Evolutionary conservation across 805 yeast species (phyloP), one percentile per base, ranked within the genome.

Genomic region (Candida ovalis): DNA sequence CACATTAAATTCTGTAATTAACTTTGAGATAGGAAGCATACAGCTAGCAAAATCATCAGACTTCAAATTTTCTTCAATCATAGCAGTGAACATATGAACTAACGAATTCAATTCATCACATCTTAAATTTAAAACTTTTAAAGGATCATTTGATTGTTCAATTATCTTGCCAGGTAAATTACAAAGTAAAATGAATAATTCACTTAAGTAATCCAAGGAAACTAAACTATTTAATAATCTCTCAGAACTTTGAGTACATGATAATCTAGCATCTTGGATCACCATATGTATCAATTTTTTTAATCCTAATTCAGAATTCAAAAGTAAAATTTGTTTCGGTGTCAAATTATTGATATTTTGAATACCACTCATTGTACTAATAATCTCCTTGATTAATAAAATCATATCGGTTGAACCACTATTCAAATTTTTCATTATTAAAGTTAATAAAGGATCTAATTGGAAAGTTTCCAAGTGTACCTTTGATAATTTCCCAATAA

Each of bases 361-460:
- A 37, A 91, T 78, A 12, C 97, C 97, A 28, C 91, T 88, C 84
- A 88, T 88, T 10, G 81, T 72, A 15, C 74, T 67, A 12, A 90
- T 64, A 28, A 90, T 68, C 49, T 88, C 92, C 50, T 78, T 78
- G 37, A 91, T 65, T 15, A 92, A 73, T 17, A 84, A 71, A 3
- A 87, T 66, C 6, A 84, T 84, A 21, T 82, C 74, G 1, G 77
- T 73, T 41, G 83, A 86, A 2, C 78, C 78, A 4, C 67, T 60
- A 54, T 82, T 84, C 36, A 92, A 71, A 28, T 84, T 80, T 56
- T 84, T 86, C 37, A 84, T 58, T 7, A 86, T 64, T 58, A 76
- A 85, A 2, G 70, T 67, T 15, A 89, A 61, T 12, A 92, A 67
- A 3, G 92, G 88, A 3, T 70, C 63, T 33, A 87, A 60, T 55